phyloP scores from a whole-genome alignment of 805 yeast genomes.

The Candida berthetii region DNA sequence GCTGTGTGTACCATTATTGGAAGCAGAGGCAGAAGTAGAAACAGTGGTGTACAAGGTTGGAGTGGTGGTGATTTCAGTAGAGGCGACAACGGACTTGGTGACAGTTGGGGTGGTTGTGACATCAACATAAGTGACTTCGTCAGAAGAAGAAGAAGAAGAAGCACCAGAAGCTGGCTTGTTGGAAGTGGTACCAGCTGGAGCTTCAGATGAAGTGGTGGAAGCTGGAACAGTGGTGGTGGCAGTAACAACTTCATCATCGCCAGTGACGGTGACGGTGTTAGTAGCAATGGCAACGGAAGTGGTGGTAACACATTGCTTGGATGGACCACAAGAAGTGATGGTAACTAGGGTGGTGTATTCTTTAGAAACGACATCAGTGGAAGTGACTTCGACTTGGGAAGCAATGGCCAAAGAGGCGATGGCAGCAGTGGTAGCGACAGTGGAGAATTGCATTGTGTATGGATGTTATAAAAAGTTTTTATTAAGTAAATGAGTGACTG shows the following conservation, averaged over 20 bases:
- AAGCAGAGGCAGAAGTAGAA: slow-evolving; percentile 12
- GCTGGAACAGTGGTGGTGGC: slow-evolving; percentile 12
- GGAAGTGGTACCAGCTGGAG: no score
- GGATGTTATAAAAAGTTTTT: background rate
- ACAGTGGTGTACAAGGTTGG: slow-evolving; percentile 29
- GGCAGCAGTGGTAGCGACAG: slow-evolving; percentile 15
- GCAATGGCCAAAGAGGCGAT: slow-evolving; percentile 18
- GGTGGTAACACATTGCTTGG: slow-evolving; percentile 11
- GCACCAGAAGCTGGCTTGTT: no score
- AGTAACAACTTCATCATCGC: slow-evolving; percentile 12
- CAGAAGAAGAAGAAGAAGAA: slow-evolving; percentile 10
- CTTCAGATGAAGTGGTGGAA: slow-evolving; percentile 1
- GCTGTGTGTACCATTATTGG: slow-evolving; percentile 3
- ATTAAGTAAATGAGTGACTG: slow-evolving; percentile 12
- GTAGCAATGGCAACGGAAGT: slow-evolving; percentile 12
- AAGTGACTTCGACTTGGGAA: slow-evolving; percentile 15
- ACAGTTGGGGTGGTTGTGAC: slow-evolving; percentile 44
- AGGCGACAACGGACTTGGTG: slow-evolving; percentile 38
- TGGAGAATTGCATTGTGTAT: slow-evolving; percentile 17
- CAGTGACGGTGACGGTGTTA: slow-evolving; percentile 14
- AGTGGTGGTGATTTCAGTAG: slow-evolving; percentile 30
- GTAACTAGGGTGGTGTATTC: slow-evolving; percentile 16
- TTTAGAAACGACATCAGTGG: slow-evolving; percentile 8
- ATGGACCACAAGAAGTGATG: slow-evolving; percentile 21
- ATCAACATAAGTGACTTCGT: slow-evolving; percentile 36